phyloP scores from a whole-genome alignment of 1,284 basidiomycete species.

The Coniophora puteana region DNA sequence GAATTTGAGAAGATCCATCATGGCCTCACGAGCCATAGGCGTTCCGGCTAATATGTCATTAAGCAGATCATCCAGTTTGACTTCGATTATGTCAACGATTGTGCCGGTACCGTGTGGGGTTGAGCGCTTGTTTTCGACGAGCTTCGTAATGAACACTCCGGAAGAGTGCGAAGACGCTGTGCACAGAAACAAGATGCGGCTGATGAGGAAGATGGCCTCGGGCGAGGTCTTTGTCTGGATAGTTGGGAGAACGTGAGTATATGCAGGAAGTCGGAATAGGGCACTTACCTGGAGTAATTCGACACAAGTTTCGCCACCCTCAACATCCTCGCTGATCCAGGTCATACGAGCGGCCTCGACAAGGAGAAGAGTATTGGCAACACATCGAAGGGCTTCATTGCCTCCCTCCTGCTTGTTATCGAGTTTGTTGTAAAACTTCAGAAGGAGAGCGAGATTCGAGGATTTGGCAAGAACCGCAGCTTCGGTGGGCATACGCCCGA shows the following conservation, averaged over 20 bases:
- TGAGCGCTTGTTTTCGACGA: slow-evolving; percentile 56
- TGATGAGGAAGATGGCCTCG: slow-evolving; percentile 70
- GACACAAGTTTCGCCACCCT: slow-evolving; percentile 56
- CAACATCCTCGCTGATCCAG: slow-evolving; percentile 54
- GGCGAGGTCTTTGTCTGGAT: slow-evolving; percentile 28
- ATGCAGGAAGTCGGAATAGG: slow-evolving; percentile 5
- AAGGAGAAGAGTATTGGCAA: slow-evolving; percentile 74
- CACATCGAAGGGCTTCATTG: slow-evolving; percentile 67
- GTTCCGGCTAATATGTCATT: slow-evolving; percentile 43
- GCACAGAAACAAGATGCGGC: slow-evolving; percentile 69
- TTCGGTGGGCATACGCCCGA: slow-evolving; percentile 70
- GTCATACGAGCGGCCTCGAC: slow-evolving; percentile 56
- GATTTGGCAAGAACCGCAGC: slow-evolving; percentile 59
- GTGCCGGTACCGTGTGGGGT: too few species aligned
- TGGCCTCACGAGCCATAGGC: slow-evolving; percentile 62
- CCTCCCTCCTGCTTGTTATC: slow-evolving; percentile 44
- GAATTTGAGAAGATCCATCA: slow-evolving; percentile 74
- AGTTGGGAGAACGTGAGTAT: neutral
- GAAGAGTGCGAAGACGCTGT: slow-evolving; percentile 76
- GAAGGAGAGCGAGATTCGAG: slow-evolving; percentile 49
- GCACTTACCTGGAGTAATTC: slow-evolving; percentile 57
- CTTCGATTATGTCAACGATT: too few species aligned
- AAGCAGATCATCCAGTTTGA: slow-evolving; percentile 44
- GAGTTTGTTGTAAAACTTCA: slow-evolving; percentile 45
- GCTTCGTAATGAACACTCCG: slow-evolving; percentile 52